These are phyloP conservation scores for Ophiostoma populinum DNA, from an alignment of 2,329 filamentous ascomycete species.

Conservation along the genomic window DNA sequence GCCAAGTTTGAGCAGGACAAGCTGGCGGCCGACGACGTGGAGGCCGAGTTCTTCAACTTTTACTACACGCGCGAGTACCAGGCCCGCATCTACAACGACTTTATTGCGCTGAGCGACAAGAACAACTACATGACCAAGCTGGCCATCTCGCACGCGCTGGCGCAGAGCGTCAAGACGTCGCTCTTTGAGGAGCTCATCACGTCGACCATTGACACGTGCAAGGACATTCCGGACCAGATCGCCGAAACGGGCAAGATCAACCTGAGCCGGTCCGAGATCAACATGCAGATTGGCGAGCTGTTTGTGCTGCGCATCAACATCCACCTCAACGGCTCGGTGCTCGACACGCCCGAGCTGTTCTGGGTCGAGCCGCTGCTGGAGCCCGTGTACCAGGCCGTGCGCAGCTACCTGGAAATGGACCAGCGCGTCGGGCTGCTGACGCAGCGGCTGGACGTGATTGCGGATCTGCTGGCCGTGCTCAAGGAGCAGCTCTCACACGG, in stretches of 20 bases:
- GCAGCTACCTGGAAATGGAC: constrained; percentile 96
- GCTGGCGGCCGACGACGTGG: constrained; percentile 70
- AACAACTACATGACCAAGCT: constrained; percentile 97
- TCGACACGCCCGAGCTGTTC: constrained; percentile 94
- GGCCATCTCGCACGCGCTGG: constrained; percentile 85
- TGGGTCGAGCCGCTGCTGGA: constrained; percentile 97
- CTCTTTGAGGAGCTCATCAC: constrained; percentile 92
- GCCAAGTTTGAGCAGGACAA: constrained; percentile 89
- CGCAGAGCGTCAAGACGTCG: constrained; percentile 94
- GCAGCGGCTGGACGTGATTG: constrained; percentile 82
- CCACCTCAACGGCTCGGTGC: constrained; percentile 87
- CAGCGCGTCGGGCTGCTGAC: constrained; percentile 80
- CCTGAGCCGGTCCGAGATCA: constrained; percentile 76
- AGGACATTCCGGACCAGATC: constrained; percentile 84
- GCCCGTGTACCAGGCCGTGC: constrained; percentile 86
- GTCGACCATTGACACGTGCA: constrained; percentile 82
- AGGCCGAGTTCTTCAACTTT: constrained; percentile 97
- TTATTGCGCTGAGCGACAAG: constrained; percentile 87
- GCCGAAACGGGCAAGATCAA: constrained; percentile 84
- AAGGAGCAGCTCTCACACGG: constrained; percentile 93
- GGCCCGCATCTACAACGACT: constrained; percentile 97
- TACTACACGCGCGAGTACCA: constrained; percentile 98
- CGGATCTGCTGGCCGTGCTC: constrained; percentile 76
- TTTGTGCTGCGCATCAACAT: constrained; percentile 98
- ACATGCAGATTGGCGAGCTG: constrained; percentile 97